These are phyloP conservation scores for Cryptosporidium ryanae DNA, from an alignment of 169 alveolate genomes.

Conservation along the genomic window DNA sequence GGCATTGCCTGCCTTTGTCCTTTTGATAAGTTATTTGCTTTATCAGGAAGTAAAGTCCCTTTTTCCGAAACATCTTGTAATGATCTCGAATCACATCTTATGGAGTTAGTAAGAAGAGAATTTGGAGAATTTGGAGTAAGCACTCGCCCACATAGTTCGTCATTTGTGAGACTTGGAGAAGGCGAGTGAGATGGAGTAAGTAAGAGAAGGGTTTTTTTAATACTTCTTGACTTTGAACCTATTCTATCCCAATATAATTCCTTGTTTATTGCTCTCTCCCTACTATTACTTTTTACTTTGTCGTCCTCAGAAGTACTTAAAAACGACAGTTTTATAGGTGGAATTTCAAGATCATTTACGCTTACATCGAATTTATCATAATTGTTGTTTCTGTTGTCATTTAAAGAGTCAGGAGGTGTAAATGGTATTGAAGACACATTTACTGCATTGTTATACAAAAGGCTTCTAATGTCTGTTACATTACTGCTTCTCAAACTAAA, in stretches of 20 bases:
- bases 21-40: neutral
- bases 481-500: constrained; percentile 27
- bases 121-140: constrained; percentile 47
- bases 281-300: neutral
- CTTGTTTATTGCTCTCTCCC: neutral
- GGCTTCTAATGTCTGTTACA: constrained; percentile 1
- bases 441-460: neutral
- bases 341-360: constrained; percentile 43
- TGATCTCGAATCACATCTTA: neutral
- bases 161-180: constrained; percentile 27
- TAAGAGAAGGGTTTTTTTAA: constrained; percentile 37
- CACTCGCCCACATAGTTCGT: constrained; percentile 40
- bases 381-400: neutral
- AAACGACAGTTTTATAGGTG: constrained; percentile 57
- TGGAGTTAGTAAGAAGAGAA: neutral
- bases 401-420: constrained; percentile 45
- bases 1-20: neutral
- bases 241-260: constrained; percentile 69
- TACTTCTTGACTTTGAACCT: constrained; percentile 70
- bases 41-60: neutral
- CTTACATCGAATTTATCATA: neutral
- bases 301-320: constrained; percentile 2
- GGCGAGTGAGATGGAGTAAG: constrained; percentile 71
- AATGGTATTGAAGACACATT: constrained; percentile 39
- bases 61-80: neutral